phyloP scores from a whole-genome alignment of 306 rosid species.

The Dryas octopetala region DNA sequence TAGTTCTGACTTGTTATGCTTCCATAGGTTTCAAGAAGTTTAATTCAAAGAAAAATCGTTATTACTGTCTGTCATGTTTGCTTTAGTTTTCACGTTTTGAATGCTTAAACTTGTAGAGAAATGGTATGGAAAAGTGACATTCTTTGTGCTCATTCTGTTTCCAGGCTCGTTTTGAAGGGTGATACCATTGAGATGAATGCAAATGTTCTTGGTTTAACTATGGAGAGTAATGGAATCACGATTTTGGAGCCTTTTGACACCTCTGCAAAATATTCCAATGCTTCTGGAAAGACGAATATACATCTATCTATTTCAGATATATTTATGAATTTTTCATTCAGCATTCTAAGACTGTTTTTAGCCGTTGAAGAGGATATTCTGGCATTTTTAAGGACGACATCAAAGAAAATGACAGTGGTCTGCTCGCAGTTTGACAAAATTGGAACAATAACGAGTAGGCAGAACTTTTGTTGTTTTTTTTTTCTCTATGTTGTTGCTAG shows the following conservation, averaged over 20 bases:
- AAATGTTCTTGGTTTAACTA: conserved; percentile 77
- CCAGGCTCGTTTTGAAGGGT: conserved; percentile 82
- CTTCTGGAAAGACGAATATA: conserved; percentile 84
- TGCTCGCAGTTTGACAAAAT: conserved; percentile 95
- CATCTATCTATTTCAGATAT: conserved; percentile 78
- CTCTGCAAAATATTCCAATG: conserved; percentile 73
- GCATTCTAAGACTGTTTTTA: conserved; percentile 84
- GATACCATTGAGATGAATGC: conserved; percentile 76
- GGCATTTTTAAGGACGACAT: conserved; percentile 83
- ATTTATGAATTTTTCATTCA: conserved; percentile 94
- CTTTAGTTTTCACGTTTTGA: not conserved
- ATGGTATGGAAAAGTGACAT: conserved; percentile 14
- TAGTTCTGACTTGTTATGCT: not conserved
- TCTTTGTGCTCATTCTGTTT: conserved; percentile 31
- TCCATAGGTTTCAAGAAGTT: not conserved
- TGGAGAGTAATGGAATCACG: conserved; percentile 93
- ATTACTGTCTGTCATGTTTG: not conserved
- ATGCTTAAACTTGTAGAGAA: conserved; percentile 2
- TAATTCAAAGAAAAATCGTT: not conserved
- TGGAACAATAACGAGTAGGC: conserved; percentile 69
- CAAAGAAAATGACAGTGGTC: conserved; percentile 78
- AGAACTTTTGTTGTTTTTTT: conserved; percentile 10
- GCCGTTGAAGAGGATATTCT: conserved; percentile 93
- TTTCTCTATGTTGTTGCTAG: conserved; percentile 2
- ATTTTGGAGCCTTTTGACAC: conserved; percentile 97